A percentile compares a stretch with the other conserved stretches of the same genome.
Evolutionary conservation across 352 stramenopile genomes (phyloP).

Genomic region (Globisporangium radiosum): DNA sequence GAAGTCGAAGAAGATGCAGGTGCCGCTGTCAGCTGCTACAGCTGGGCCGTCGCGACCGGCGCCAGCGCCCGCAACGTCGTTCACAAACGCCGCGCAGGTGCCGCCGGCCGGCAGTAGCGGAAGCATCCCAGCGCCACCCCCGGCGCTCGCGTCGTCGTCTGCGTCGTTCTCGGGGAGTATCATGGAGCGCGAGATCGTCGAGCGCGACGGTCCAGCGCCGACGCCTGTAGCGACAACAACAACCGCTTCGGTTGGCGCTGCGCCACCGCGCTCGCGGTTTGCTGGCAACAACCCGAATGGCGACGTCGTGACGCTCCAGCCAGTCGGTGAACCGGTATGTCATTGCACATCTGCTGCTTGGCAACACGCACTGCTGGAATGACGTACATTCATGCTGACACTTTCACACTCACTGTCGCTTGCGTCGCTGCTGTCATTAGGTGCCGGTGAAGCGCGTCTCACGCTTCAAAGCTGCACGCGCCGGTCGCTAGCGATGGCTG

Average conservation of each 20-base stretch:
- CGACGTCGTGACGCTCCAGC: constrained; percentile 61
- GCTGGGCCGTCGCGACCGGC: background rate
- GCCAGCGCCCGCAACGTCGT: constrained; percentile 4
- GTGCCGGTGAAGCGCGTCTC: constrained; percentile 83
- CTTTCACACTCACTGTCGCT: constrained; percentile 1
- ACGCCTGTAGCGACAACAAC: constrained; percentile 1
- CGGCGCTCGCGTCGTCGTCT: constrained; percentile 22
- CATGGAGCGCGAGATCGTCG: constrained; percentile 49
- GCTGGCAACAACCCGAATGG: constrained; percentile 61
- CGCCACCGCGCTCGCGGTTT: constrained; percentile 42
- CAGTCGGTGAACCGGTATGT: constrained; percentile 71
- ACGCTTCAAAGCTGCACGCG: constrained; percentile 65
- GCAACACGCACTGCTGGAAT: background rate
- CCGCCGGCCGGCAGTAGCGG: background rate
- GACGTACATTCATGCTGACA: constrained; percentile 1
- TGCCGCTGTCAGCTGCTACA: too few relatives aligned
- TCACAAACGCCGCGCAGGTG: constrained; percentile 8
- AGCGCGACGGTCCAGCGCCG: constrained; percentile 8
- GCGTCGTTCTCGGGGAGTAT: constrained; percentile 69
- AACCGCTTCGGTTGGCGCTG: background rate
- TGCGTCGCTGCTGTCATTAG: constrained; percentile 14
- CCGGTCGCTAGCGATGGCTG: background rate
- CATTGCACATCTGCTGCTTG: too few relatives aligned
- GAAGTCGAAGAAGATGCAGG: constrained; percentile 5
- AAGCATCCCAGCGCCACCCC: constrained; percentile 1